phyloP scores from a whole-genome alignment of 2,329 filamentous ascomycete genomes.

The Phyllosticta capitalensis region DNA sequence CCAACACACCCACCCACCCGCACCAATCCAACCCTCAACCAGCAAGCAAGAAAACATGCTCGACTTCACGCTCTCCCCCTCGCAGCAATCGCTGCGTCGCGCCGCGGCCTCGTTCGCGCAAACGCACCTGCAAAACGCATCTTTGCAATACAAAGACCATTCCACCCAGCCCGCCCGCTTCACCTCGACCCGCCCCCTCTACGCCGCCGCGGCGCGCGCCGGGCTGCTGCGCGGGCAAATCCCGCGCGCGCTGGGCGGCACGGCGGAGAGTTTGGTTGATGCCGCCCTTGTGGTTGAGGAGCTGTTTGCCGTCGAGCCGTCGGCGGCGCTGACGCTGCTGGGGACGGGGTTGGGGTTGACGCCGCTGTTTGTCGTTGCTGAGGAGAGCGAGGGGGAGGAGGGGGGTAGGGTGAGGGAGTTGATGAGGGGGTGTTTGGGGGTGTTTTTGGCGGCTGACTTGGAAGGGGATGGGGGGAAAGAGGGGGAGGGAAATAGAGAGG shows the following conservation, averaged over 20 bases:
- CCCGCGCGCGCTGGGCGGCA: slow-evolving; percentile 38
- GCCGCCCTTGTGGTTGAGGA: slow-evolving; percentile 45
- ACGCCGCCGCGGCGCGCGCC: slow-evolving; percentile 33
- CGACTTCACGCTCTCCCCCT: slow-evolving; percentile 16
- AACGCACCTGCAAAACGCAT: slow-evolving; percentile 18
- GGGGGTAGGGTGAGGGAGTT: slow-evolving; percentile 32
- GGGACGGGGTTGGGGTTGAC: slow-evolving; percentile 44
- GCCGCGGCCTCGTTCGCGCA: slow-evolving; percentile 21
- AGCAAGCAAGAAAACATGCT: too few species aligned
- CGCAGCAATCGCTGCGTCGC: slow-evolving; percentile 19
- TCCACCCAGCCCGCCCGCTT: slow-evolving; percentile 33
- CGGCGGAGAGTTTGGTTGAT: slow-evolving; percentile 36
- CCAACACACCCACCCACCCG: slow-evolving; percentile 18
- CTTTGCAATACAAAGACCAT: slow-evolving; percentile 18
- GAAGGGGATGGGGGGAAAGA: too few species aligned
- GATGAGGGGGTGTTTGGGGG: slow-evolving; percentile 36
- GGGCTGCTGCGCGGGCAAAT: slow-evolving; percentile 43
- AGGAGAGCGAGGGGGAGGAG: slow-evolving; percentile 14
- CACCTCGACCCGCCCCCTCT: slow-evolving; percentile 38
- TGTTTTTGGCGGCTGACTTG: too few species aligned
- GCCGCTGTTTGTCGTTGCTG: slow-evolving; percentile 35
- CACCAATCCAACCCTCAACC: too few species aligned
- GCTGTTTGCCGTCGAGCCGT: slow-evolving; percentile 43
- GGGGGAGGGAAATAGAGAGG: too few species aligned
- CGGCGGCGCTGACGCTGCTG: slow-evolving; percentile 41